Base-by-base conservation (phyloP, 257 asterid species). In the Solanum tarijense region DNA sequence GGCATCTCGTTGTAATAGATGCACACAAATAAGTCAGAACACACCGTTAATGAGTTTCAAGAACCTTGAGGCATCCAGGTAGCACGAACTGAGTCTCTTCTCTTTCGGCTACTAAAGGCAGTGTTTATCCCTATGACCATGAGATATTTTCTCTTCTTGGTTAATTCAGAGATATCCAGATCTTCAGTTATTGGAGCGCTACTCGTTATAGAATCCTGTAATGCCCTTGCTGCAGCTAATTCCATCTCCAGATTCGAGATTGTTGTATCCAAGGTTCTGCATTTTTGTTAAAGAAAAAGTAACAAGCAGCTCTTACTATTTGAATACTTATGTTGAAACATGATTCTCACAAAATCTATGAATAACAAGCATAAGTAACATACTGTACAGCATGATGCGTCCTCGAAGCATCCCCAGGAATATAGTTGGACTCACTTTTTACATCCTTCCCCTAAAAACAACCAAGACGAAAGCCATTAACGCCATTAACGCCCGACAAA, bases 11-110 rank as follows among this genome's bases (percentile, higher is more conserved):
- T 41, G 5, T 79, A 76, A 14, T 27, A 79, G 3, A 79, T 27
- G 66, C 7, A 35, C 66, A 27, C 36, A 79, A 43, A 27, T 43
- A 43, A 79, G 66, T 43, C 38, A 79, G 10, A 81, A 85, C 23
- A 71, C 13, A 65, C 1, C 7, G 14, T 86, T n/a, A 43, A 69
- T 83, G 83, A 86, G 83, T 87, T 72, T 52, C 62, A 90, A 86
- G 90, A 88, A 94, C 98, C 98, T 93, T 92, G 95, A 85, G 92
- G 94, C 97, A 95, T 94, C 98, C 98, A 95, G 87, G 98, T 95
- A 41, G 95, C 98, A 74, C 98, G 98, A 55, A 95, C 94, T 10
- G 98, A 95, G 84, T 95, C 98, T 91, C 98, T 90, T 89, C 98
- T 92, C 94, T 94, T 95, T 88, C 98, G 92, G 92, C 98, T 95